phyloP scores from a whole-genome alignment of 2,329 filamentous ascomycete species.

The Endocalyx cinctus region DNA sequence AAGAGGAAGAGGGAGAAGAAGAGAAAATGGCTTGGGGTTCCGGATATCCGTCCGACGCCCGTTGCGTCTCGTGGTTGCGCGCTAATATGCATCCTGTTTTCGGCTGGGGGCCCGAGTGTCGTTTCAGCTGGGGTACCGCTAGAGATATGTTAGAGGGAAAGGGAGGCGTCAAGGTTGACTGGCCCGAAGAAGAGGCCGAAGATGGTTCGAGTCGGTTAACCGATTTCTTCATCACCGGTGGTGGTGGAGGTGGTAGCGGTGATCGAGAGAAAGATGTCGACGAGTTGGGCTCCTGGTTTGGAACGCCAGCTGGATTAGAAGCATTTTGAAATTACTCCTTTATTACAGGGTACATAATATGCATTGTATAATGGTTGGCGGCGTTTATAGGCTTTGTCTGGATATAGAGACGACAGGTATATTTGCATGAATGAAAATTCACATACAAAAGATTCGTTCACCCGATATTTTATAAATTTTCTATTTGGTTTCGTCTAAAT shows the following conservation, averaged over 20 bases:
- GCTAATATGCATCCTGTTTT: conserved; percentile 88
- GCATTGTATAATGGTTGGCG: no score
- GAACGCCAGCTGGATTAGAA: conserved; percentile 62
- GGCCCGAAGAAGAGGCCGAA: conserved; percentile 71
- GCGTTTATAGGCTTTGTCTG: no score
- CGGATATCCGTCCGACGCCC: conserved; percentile 84
- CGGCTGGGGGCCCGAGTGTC: conserved; percentile 88
- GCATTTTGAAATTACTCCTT: conserved; percentile 53
- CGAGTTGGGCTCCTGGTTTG: conserved; percentile 80
- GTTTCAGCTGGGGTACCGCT: conserved; percentile 93
- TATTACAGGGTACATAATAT: no score
- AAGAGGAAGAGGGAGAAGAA: conserved; percentile 23
- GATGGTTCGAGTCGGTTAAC: conserved; percentile 67
- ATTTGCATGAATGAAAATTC: no score
- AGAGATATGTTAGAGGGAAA: conserved; percentile 89
- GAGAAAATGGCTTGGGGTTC: conserved; percentile 70
- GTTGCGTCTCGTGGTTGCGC: conserved; percentile 77
- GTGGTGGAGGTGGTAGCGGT: no score
- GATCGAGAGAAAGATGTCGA: conserved; percentile 44
- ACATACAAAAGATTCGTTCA: no score
- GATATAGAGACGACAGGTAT: no score
- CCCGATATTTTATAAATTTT: no score
- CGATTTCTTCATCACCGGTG: conserved; percentile 70
- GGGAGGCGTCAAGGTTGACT: conserved; percentile 70
- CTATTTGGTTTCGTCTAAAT: no score